phyloP scores from a whole-genome alignment of 1,284 basidiomycete species.

The Ustilago curta region DNA sequence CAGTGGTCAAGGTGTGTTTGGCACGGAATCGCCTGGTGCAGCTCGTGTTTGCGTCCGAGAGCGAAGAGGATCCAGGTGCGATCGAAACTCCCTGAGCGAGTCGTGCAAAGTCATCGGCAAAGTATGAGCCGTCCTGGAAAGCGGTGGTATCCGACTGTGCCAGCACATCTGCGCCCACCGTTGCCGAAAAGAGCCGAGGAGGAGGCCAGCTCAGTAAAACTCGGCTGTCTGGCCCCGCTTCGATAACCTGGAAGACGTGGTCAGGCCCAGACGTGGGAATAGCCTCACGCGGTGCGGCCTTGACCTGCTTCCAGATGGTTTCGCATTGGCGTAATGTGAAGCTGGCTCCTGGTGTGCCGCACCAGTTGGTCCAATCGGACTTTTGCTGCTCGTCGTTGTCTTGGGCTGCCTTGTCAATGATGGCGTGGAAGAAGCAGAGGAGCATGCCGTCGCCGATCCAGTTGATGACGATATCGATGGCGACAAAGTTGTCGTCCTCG shows the following conservation, averaged over 20 bases:
- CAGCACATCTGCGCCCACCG: constrained; percentile 14
- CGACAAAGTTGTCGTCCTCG: constrained; percentile 83
- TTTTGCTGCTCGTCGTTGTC: constrained; percentile 85
- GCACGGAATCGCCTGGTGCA: constrained; percentile 92
- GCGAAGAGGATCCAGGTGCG: constrained; percentile 59
- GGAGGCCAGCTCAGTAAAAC: constrained; percentile 89
- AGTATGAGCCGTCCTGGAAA: constrained; percentile 75
- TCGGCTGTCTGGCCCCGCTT: constrained; percentile 73
- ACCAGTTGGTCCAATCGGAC: constrained; percentile 92
- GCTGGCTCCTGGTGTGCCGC: constrained; percentile 76
- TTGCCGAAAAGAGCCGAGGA: constrained; percentile 49
- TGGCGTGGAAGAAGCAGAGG: constrained; percentile 93
- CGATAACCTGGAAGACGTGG: constrained; percentile 85
- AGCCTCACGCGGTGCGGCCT: constrained; percentile 13
- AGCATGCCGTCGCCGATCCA: constrained; percentile 91
- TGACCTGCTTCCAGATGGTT: constrained; percentile 45
- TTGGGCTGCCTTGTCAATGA: constrained; percentile 75
- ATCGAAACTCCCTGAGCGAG: constrained; percentile 80
- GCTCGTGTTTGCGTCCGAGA: constrained; percentile 83
- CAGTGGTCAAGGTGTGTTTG: constrained; percentile 77
- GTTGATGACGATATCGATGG: constrained; percentile 91
- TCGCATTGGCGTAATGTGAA: constrained; percentile 69
- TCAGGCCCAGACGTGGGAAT: constrained; percentile 55
- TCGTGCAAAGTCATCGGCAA: constrained; percentile 83
- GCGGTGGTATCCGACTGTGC: constrained; percentile 26